Evolutionary conservation across 306 rosid genomes (phyloP).

Genomic region (Vicia sativa): DNA sequence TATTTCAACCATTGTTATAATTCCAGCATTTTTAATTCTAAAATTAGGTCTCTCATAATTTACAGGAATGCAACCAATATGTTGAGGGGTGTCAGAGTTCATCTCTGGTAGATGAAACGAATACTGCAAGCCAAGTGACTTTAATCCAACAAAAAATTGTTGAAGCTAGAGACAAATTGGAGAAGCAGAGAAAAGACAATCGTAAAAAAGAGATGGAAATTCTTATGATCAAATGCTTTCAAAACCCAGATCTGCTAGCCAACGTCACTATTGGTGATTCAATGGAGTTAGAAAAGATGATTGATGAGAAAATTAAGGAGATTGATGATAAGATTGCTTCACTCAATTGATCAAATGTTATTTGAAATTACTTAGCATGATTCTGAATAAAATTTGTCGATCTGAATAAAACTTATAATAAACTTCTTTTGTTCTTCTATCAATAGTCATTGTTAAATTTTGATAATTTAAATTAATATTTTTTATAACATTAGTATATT

Average conservation of each 20-base stretch:
- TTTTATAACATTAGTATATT: background rate
- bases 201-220: background rate
- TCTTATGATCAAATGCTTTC: background rate
- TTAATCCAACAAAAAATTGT: background rate
- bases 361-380: background rate
- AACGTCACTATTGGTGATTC: background rate
- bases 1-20: background rate
- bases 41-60: background rate
- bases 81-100: background rate
- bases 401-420: background rate
- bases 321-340: background rate
- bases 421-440: background rate
- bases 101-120: background rate
- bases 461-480: background rate
- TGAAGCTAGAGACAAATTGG: background rate
- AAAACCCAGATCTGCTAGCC: background rate
- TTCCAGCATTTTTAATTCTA: background rate
- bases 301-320: background rate
- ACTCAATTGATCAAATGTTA: background rate
- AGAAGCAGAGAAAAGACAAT: background rate
- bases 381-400: background rate
- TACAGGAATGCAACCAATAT: background rate
- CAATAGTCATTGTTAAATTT: background rate
- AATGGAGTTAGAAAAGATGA: background rate
- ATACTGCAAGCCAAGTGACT: background rate